These are phyloP conservation scores for Cryptococcus sp. DNA, from an alignment of 1,284 basidiomycete genomes.

Conservation along the genomic window DNA sequence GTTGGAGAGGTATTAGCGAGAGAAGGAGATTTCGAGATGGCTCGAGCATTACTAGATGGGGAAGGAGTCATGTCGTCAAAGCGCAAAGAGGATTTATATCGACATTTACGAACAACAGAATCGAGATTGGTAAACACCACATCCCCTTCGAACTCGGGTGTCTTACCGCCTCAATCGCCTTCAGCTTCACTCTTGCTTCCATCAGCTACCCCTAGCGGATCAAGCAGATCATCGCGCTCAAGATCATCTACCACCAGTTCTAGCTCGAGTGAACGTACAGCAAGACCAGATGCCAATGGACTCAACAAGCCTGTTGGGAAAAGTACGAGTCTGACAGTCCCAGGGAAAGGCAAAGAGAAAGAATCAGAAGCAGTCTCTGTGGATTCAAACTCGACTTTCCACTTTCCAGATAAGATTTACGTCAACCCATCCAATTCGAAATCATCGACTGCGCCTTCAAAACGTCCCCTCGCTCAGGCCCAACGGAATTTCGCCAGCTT, in stretches of 20 bases:
- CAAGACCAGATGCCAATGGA: conserved; percentile 12
- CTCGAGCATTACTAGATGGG: conserved; percentile 38
- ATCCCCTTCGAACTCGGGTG: conserved; percentile 16
- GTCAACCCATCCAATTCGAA: background rate
- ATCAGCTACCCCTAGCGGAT: background rate
- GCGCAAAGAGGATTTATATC: conserved; percentile 42
- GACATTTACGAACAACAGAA: conserved; percentile 32
- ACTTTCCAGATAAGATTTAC: background rate
- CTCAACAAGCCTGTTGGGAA: background rate
- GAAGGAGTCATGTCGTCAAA: conserved; percentile 39
- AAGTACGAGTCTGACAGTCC: background rate
- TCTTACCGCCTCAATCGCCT: conserved; percentile 21
- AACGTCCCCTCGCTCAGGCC: background rate
- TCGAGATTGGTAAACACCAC: conserved; percentile 9
- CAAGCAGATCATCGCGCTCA: conserved; percentile 4
- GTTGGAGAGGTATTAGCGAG: conserved; percentile 40
- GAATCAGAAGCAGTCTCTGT: background rate
- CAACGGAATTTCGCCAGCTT: background rate
- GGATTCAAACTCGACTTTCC: background rate
- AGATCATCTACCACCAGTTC: conserved; percentile 14
- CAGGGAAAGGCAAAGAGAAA: conserved; percentile 2
- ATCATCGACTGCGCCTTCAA: background rate
- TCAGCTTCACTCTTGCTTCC: conserved; percentile 21
- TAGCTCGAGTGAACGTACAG: conserved; percentile 27
- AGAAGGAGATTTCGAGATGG: conserved; percentile 46